Base-by-base conservation (phyloP, 495 filamentous ascomycete genomes). In the Aspergillus asperescens region DNA sequence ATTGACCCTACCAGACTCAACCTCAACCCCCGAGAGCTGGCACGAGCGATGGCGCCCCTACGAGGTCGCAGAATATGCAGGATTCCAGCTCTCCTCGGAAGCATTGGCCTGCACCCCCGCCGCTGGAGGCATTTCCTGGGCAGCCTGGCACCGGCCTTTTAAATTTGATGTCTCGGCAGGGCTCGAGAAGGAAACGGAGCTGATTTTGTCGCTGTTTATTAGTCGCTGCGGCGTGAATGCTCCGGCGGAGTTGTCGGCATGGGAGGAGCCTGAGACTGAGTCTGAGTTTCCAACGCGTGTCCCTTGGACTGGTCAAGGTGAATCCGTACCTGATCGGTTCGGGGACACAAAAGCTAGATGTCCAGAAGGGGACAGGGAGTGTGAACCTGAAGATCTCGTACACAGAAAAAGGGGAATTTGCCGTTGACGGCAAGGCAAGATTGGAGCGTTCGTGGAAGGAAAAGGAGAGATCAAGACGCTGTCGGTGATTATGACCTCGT, bases 1-100 rank as follows among this genome's bases (percentile, higher is more conserved):
- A 7, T n/a, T 34, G 31, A 34, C 7, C 31, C 31, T n/a, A 34
- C 31, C 31, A n/a, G 13, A 34, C 13, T n/a, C 31, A 34, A 34
- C 31, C 31, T 34, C 31, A 7, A n/a, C 13, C 7, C n/a, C n/a
- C n/a, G n/a, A n/a, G n/a, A 34, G 31, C 31, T 34, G 31, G 31
- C 31, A n/a, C 12, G 31, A 48, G 24, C 27, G n/a, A 48, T 48
- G 45, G 45, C 28, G 45, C 25, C 45, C 28, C 3, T 48, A 48
- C 28, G 28, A 19, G 45, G 22, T 48, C 28, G 45, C 28, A 48
- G 45, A 35, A 20, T 48, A 48, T 37, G 15, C 28, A 35, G 45
- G 45, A 20, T 48, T 48, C 45, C 45, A 48, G 45, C 5, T 48
- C 24, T 46, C 25, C 20, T 46, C 43, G 3, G 43, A 46, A 27